These are phyloP conservation scores for Neospermospora avenae DNA, from an alignment of 2,329 filamentous ascomycete species.

Conservation along the genomic window DNA sequence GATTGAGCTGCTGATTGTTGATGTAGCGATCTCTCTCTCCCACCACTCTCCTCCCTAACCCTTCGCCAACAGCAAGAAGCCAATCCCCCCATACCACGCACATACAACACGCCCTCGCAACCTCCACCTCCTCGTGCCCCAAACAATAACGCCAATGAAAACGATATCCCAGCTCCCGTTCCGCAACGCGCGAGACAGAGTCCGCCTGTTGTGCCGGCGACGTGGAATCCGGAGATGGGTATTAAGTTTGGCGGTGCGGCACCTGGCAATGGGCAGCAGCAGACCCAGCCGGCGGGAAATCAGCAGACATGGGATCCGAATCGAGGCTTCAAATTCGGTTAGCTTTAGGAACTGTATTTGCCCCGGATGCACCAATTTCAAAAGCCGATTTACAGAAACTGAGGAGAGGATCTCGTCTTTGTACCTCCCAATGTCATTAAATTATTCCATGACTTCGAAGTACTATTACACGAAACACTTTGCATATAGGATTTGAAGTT, in stretches of 20 bases:
- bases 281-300: neutral
- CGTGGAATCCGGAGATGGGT: conserved; percentile 79
- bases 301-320: conserved; percentile 32
- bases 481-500: too few relatives aligned
- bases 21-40: conserved; percentile 31
- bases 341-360: neutral
- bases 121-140: conserved; percentile 28
- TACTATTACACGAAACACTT: too few relatives aligned
- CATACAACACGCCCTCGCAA: conserved; percentile 10
- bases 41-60: conserved; percentile 22
- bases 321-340: conserved; percentile 32
- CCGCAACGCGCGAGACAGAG: conserved; percentile 50
- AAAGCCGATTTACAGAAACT: too few relatives aligned
- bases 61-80: conserved; percentile 28
- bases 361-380: too few relatives aligned
- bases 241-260: conserved; percentile 65
- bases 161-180: conserved; percentile 42
- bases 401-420: too few relatives aligned
- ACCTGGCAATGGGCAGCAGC: neutral
- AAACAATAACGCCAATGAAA: conserved; percentile 22
- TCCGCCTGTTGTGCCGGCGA: conserved; percentile 45
- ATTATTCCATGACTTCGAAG: too few relatives aligned
- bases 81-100: conserved; percentile 11
- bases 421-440: too few relatives aligned
- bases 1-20: too few relatives aligned